Evolutionary conservation across 805 yeast genomes (phyloP).

Genomic region (Myxozyma nipponensis): DNA sequence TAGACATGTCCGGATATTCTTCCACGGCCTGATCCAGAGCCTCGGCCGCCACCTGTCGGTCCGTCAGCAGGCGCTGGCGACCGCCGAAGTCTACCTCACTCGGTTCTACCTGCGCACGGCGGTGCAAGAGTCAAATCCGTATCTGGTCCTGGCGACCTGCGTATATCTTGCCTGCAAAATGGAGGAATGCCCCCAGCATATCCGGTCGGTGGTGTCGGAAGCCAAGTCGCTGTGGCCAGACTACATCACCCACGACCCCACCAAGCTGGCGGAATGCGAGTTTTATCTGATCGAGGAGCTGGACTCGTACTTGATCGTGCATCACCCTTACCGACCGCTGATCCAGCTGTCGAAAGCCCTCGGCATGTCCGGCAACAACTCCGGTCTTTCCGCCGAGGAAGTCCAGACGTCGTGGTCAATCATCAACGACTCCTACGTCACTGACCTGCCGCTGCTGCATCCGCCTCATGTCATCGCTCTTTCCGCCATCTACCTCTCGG

Average conservation of each 20-base stretch:
- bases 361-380: slow-evolving; percentile 33
- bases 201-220: slow-evolving; percentile 74
- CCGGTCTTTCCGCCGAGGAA: slow-evolving; percentile 47
- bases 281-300: slow-evolving; percentile 88
- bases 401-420: slow-evolving; percentile 85
- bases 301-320: slow-evolving; percentile 41
- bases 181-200: slow-evolving; percentile 94
- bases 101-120: slow-evolving; percentile 71
- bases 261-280: slow-evolving; percentile 92
- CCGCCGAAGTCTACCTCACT: slow-evolving; percentile 82
- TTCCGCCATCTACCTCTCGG: slow-evolving; percentile 74
- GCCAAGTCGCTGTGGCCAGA: slow-evolving; percentile 94
- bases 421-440: slow-evolving; percentile 82
- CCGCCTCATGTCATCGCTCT: slow-evolving; percentile 90
- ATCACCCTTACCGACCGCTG: slow-evolving; percentile 43
- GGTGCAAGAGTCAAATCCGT: slow-evolving; percentile 75
- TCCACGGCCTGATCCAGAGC: slow-evolving; percentile 69
- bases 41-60: slow-evolving; percentile 74
- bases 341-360: slow-evolving; percentile 45
- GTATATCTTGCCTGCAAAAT: slow-evolving; percentile 88
- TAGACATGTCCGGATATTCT: slow-evolving; percentile 65
- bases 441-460: slow-evolving; percentile 74
- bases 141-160: slow-evolving; percentile 76
- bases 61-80: slow-evolving; percentile 79
- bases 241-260: slow-evolving; percentile 83